A percentile compares a stretch with the other conserved stretches of the same genome.
Conservation (phyloP, 169 alveolate species). For the Babesia caballi region DNA sequence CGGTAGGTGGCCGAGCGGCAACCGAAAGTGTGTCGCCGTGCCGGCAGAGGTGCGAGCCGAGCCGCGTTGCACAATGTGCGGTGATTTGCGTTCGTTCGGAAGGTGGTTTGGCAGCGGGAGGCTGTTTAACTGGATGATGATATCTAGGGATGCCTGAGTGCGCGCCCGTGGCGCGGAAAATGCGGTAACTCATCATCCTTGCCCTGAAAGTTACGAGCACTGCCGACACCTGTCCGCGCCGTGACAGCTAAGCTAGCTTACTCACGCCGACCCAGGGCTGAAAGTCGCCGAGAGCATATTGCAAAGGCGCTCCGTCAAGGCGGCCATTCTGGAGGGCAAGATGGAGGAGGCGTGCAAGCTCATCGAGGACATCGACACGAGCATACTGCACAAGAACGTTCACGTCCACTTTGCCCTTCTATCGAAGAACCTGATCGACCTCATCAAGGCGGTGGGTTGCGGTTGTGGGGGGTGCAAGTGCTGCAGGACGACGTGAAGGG, state of each 20-base stretch:
- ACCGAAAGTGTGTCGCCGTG: no score
- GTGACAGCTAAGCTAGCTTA: neutral
- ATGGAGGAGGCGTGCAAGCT: conserved; percentile 28
- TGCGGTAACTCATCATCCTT: conserved; percentile 48
- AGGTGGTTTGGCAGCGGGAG: no score
- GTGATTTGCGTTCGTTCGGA: no score
- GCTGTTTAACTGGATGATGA: conserved; percentile 13
- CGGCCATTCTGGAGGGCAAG: conserved; percentile 48
- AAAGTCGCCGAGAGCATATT: conserved; percentile 21
- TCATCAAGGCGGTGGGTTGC: conserved; percentile 11
- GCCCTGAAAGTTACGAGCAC: conserved; percentile 17
- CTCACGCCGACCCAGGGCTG: conserved; percentile 8
- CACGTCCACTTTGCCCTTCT: conserved; percentile 31
- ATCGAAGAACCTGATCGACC: conserved; percentile 29
- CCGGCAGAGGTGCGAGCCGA: no score
- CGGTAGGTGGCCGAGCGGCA: no score
- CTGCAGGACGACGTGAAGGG: conserved; percentile 26
- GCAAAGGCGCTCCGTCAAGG: conserved; percentile 24
- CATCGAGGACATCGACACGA: conserved; percentile 29
- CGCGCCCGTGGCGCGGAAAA: neutral
- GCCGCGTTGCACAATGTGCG: no score
- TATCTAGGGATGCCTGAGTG: neutral
- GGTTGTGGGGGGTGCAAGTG: neutral
- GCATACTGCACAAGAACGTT: conserved; percentile 41
- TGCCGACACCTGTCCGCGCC: neutral